phyloP scores from a whole-genome alignment of 495 filamentous ascomycete genomes.

The Lichina pygmaea region DNA sequence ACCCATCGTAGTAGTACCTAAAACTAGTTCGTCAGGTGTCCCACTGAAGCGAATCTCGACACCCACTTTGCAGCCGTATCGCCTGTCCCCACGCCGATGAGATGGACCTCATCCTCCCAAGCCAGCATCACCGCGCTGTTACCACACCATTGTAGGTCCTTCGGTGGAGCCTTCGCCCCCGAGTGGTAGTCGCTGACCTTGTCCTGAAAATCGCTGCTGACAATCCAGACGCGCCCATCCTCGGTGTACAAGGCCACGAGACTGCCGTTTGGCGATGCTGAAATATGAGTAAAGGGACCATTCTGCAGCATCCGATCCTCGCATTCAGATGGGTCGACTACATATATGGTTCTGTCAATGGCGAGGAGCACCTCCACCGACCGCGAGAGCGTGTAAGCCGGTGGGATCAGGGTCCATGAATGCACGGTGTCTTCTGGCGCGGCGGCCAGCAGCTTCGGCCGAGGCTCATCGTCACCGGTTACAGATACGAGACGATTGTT shows the following conservation, averaged over 20 bases:
- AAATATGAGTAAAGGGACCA: conserved; percentile 75
- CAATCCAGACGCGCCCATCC: conserved; percentile 73
- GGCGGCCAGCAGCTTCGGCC: conserved; percentile 55
- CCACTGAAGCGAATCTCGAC: background rate
- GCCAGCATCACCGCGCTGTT: conserved; percentile 83
- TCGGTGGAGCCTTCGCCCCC: conserved; percentile 56
- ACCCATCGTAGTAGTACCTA: conserved; percentile 71
- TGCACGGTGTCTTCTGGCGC: conserved; percentile 56
- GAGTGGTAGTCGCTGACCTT: conserved; percentile 83
- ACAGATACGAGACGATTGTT: conserved; percentile 78
- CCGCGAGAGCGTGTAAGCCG: conserved; percentile 71
- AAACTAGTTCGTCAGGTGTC: background rate
- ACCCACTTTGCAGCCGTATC: conserved; percentile 41
- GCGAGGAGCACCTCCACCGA: conserved; percentile 85
- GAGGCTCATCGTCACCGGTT: conserved; percentile 68
- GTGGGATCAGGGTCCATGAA: conserved; percentile 75
- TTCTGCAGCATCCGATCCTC: conserved; percentile 76
- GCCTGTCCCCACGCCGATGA: conserved; percentile 44
- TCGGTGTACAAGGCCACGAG: conserved; percentile 68
- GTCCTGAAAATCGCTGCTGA: conserved; percentile 79
- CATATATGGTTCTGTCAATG: conserved; percentile 59
- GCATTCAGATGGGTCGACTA: conserved; percentile 65
- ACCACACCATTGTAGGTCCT: conserved; percentile 83
- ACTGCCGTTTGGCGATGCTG: conserved; percentile 70
- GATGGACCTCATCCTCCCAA: conserved; percentile 96